Percentiles rank a stretch among this genome's conserved stretches.
Conservation (phyloP, 2,329 filamentous ascomycete species). For the Byssothecium circinans region DNA sequence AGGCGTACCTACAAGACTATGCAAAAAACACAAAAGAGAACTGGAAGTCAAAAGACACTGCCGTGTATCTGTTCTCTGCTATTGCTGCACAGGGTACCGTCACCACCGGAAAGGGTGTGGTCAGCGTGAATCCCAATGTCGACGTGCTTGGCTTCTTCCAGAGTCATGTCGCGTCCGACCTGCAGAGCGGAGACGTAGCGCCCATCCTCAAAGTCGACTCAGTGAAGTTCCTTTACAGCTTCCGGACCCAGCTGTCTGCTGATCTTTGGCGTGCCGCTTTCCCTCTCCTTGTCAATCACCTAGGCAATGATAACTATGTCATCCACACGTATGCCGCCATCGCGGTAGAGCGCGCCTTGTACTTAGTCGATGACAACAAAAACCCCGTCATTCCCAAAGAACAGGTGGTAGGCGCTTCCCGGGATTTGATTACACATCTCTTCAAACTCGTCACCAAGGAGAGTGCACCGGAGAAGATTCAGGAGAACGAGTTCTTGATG, state of each 20-base stretch:
- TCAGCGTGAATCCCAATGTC: slow-evolving; percentile 77
- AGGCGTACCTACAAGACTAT: slow-evolving; percentile 77
- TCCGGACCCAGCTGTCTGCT: slow-evolving; percentile 90
- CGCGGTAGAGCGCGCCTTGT: slow-evolving; percentile 89
- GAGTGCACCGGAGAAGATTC: slow-evolving; percentile 82
- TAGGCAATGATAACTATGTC: slow-evolving; percentile 88
- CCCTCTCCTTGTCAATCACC: slow-evolving; percentile 84
- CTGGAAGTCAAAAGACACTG: slow-evolving; percentile 98
- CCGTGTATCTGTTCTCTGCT: slow-evolving; percentile 93
- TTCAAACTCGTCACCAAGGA: slow-evolving; percentile 91
- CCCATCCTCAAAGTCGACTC: slow-evolving; percentile 95
- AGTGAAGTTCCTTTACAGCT: slow-evolving; percentile 96
- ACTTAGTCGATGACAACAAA: slow-evolving; percentile 73
- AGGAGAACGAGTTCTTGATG: slow-evolving; percentile 99
- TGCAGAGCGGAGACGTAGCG: slow-evolving; percentile 71
- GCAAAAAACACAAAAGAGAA: slow-evolving; percentile 66
- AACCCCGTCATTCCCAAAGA: slow-evolving; percentile 77
- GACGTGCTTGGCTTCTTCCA: slow-evolving; percentile 95
- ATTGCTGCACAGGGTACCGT: slow-evolving; percentile 90
- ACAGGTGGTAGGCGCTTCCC: slow-evolving; percentile 78
- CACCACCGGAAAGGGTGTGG: slow-evolving; percentile 86
- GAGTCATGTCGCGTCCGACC: slow-evolving; percentile 84
- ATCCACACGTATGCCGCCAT: slow-evolving; percentile 98
- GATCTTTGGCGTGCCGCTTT: slow-evolving; percentile 91
- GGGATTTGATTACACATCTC: slow-evolving; percentile 83